phyloP scores from a whole-genome alignment of 306 rosid species.

The Crotalaria pallida region DNA sequence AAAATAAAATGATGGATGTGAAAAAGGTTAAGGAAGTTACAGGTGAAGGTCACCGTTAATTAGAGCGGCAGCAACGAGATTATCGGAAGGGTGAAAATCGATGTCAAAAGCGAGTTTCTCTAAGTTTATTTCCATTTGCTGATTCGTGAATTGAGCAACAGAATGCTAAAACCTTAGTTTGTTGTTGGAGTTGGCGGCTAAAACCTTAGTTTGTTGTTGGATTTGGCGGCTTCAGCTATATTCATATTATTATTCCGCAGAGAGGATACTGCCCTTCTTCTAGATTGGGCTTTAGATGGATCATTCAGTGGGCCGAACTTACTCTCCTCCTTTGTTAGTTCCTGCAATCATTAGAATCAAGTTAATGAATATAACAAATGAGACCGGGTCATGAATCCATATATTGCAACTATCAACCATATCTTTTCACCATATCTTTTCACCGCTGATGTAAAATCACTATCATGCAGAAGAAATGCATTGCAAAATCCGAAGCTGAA shows the following conservation, averaged over 20 bases:
- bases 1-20: background rate
- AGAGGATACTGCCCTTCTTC: background rate
- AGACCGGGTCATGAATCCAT: background rate
- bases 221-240: background rate
- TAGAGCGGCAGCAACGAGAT: conserved; percentile 55
- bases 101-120: conserved; percentile 65
- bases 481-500: too few relatives aligned
- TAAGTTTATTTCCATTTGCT: conserved; percentile 63
- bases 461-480: background rate
- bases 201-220: background rate
- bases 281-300: background rate
- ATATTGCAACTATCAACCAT: conserved; percentile 4
- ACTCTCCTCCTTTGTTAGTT: too few relatives aligned
- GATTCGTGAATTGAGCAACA: background rate
- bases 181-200: background rate
- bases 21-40: conserved; percentile 24
- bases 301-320: too few relatives aligned
- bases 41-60: conserved; percentile 62
- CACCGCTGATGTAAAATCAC: background rate
- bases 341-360: conserved; percentile 38
- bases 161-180: background rate
- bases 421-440: too few relatives aligned
- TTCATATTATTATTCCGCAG: background rate
- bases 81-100: conserved; percentile 73
- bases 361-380: conserved; percentile 3